Evolutionary conservation across 2,329 filamentous ascomycete species (phyloP).

Genomic region (Fusarium praegraminearum): DNA sequence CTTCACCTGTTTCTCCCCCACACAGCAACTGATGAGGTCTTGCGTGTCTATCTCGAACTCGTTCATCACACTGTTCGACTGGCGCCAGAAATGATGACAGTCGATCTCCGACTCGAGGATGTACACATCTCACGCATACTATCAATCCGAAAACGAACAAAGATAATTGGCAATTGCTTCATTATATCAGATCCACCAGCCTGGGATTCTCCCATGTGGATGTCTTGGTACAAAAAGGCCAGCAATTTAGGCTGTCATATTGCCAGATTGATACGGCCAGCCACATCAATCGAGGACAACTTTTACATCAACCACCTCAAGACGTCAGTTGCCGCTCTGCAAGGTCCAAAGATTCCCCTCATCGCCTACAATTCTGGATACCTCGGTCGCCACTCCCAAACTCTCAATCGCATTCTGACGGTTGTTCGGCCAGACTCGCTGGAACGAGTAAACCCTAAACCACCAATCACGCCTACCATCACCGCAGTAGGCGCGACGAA

Average conservation of each 20-base stretch:
- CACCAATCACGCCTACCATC: conserved; percentile 52
- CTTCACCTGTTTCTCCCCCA: conserved; percentile 60
- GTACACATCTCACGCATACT: conserved; percentile 63
- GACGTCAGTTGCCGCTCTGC: conserved; percentile 58
- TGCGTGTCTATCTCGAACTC: conserved; percentile 64
- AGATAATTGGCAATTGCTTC: conserved; percentile 70
- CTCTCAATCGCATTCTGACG: conserved; percentile 74
- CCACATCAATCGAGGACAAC: conserved; percentile 70
- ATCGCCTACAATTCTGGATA: conserved; percentile 74
- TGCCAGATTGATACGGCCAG: conserved; percentile 70
- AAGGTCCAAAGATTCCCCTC: conserved; percentile 62
- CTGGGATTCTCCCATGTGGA: conserved; percentile 69
- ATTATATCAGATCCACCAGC: conserved; percentile 56
- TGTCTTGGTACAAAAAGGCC: conserved; percentile 69
- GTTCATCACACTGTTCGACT: conserved; percentile 71
- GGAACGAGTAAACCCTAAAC: conserved; percentile 36
- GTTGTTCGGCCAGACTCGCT: conserved; percentile 63
- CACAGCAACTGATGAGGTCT: conserved; percentile 35
- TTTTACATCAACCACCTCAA: conserved; percentile 69
- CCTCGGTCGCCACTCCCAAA: conserved; percentile 72
- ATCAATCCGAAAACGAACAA: conserved; percentile 65
- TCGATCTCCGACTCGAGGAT: conserved; percentile 70
- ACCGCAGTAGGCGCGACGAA: conserved; percentile 73
- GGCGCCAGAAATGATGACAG: conserved; percentile 71
- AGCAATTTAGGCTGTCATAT: conserved; percentile 70